Evolutionary conservation across 31 red algal species (phyloP), one percentile per base, ranked within the genome.

Genomic region (Odonthalia washingtoniensis): DNA sequence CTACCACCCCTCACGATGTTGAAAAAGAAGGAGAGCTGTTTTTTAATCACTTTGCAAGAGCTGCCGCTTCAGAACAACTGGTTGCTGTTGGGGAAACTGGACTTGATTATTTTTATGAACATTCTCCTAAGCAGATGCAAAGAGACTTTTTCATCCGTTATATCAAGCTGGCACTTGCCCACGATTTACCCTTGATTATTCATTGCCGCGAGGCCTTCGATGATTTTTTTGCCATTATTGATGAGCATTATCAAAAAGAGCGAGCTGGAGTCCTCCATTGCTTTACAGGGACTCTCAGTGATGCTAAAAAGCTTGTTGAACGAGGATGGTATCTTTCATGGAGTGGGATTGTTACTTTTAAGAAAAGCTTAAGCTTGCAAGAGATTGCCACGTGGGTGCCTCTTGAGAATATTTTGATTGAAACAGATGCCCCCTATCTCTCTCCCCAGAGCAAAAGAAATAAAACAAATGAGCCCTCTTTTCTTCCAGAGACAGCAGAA

Each of bases 341-440:
- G 27, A 30, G 36, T 26, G 77, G 77, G 36, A 38, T 80, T 24
- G 77, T 63, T 33, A 80, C 77, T 44, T 80, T 80, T 62, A 80
- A 80, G 36, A 62, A 62, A 27, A 31, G 26, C 33, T 30, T 30
- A 33, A 38, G 30, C 40, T 30, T 36, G 28, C 43, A 62, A n/a
- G 46, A 36, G 28, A 38, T 80, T 35, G 43, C 28, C 43, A 62
- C n/a, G 27, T 40, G 24, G 46, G 28, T 80, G 26, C 77, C 77
- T 27, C 40, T 80, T 27, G 46, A 63, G 28, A 30, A 33, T 30
- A 32, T 80, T 26, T 24, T 80, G 77, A 27, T 80, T 44, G 77
- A 80, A 62, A 80, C 77, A 49, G 77, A 80, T 80, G n/a, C 77
- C 28, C 77, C 77, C 24, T 80, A 80, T 63, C 46, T 80, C 28